These are phyloP conservation scores for Penicillium sp. DNA, from an alignment of 2,329 filamentous ascomycete species.

Conservation along the genomic window DNA sequence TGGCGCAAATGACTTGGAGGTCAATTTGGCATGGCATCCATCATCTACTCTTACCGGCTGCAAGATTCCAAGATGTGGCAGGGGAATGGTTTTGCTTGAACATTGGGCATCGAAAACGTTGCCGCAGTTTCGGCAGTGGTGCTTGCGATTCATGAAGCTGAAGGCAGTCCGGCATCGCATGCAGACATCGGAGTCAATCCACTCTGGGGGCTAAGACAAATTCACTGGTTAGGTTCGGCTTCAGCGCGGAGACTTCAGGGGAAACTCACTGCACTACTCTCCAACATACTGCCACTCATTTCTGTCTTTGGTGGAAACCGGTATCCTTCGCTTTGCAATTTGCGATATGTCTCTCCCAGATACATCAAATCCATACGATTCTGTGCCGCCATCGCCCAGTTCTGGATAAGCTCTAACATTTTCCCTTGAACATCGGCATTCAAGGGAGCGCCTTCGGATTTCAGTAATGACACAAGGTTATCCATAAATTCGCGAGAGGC, in stretches of 20 bases:
- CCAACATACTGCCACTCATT: constrained; percentile 95
- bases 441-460: constrained; percentile 71
- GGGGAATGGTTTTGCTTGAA: constrained; percentile 80
- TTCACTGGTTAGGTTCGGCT: constrained; percentile 11
- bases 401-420: constrained; percentile 90
- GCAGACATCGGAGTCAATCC: constrained; percentile 96
- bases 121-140: constrained; percentile 96
- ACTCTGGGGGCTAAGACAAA: constrained; percentile 75
- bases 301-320: constrained; percentile 82
- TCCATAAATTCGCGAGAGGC: constrained; percentile 98
- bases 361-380: constrained; percentile 79
- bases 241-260: not conserved
- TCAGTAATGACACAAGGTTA: constrained; percentile 85
- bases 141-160: constrained; percentile 96
- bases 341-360: constrained; percentile 82
- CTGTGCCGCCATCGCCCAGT: constrained; percentile 87
- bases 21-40: constrained; percentile 88
- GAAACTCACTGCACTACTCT: constrained; percentile 81
- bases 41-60: constrained; percentile 93
- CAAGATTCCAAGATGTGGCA: constrained; percentile 90
- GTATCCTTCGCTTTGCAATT: constrained; percentile 79
- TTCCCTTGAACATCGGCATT: constrained; percentile 85
- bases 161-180: constrained; percentile 96
- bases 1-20: constrained; percentile 60
- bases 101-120: constrained; percentile 97